Evolutionary conservation across 225 moss, liverwort and hornwort species (phyloP).

Genomic region (Lunularia cruciata): DNA sequence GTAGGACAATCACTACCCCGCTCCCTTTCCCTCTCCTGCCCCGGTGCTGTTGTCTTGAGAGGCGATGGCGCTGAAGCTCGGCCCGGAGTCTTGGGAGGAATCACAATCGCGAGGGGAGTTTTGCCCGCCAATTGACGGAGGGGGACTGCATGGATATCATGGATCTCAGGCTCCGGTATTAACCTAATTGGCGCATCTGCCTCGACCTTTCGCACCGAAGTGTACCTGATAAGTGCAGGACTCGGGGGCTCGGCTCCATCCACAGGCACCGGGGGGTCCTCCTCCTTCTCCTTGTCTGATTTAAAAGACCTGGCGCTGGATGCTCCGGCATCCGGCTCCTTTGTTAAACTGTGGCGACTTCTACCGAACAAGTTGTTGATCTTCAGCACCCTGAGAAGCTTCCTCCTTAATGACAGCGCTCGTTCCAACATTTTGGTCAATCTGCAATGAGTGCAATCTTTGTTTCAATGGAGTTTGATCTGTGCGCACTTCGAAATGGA

Average conservation of each 20-base stretch:
- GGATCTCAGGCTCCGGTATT: neutral
- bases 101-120: slow-evolving; percentile 1
- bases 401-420: slow-evolving; percentile 14
- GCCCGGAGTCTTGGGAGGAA: neutral
- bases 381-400: slow-evolving; percentile 15
- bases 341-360: slow-evolving; percentile 1
- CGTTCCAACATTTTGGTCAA: slow-evolving; percentile 19
- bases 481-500: too few species aligned
- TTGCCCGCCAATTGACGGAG: neutral
- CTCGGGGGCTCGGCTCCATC: too few species aligned
- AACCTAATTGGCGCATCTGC: neutral
- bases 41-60: neutral
- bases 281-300: neutral
- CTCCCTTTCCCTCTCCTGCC: neutral
- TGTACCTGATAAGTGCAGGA: neutral
- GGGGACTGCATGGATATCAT: slow-evolving; percentile 6
- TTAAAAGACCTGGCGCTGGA: neutral
- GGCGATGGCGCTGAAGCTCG: neutral
- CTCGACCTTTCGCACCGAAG: neutral
- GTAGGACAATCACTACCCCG: neutral
- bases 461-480: too few species aligned
- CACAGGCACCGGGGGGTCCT: too few species aligned
- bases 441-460: too few species aligned
- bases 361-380: neutral
- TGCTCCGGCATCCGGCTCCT: neutral